Conservation (phyloP, 2,329 filamentous ascomycete genomes). For the Sphaceloma murrayae region DNA sequence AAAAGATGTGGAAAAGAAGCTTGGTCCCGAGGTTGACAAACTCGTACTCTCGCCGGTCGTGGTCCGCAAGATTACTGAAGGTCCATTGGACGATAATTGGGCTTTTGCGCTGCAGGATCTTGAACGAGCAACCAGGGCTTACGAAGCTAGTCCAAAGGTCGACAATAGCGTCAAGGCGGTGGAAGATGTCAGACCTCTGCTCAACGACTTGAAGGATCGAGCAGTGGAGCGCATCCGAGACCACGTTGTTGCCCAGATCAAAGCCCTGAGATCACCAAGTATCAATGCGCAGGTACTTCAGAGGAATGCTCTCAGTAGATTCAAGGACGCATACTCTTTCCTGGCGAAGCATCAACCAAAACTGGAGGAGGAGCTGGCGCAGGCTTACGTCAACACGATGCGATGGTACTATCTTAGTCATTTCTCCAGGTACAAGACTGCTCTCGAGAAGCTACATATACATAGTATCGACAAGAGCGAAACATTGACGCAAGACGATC, state of each 20-base stretch:
- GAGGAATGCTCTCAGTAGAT: constrained; percentile 79
- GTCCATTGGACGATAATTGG: constrained; percentile 83
- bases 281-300: constrained; percentile 97
- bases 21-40: constrained; percentile 85
- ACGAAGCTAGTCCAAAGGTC: constrained; percentile 58
- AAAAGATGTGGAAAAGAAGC: constrained; percentile 74
- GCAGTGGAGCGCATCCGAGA: constrained; percentile 91
- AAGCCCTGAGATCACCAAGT: constrained; percentile 83
- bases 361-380: constrained; percentile 81
- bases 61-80: constrained; percentile 77
- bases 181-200: constrained; percentile 72
- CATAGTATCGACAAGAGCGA: constrained; percentile 77
- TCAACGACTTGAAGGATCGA: constrained; percentile 76
- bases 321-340: constrained; percentile 81
- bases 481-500: constrained; percentile 61
- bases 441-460: constrained; percentile 74
- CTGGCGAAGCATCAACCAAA: constrained; percentile 69
- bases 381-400: constrained; percentile 97
- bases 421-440: constrained; percentile 76
- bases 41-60: constrained; percentile 77
- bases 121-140: constrained; percentile 62
- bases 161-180: constrained; percentile 61
- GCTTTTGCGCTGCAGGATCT: constrained; percentile 72
- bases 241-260: constrained; percentile 88
- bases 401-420: constrained; percentile 94